Evolutionary conservation across 306 rosid species (phyloP).

Genomic region (Cucurbita argyrosperma): DNA sequence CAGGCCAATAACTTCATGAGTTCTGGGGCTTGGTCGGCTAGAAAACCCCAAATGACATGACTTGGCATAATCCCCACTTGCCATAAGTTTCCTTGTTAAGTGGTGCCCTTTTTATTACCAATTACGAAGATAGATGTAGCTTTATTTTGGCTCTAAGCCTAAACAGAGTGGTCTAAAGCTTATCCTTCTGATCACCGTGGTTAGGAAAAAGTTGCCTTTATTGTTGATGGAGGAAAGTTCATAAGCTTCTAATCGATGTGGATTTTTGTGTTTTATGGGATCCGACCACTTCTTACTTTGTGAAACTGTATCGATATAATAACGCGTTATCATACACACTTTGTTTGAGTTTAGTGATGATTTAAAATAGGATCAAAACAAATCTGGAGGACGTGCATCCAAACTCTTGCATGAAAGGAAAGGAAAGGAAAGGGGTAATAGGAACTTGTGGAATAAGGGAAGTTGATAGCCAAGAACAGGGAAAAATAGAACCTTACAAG

Average conservation of each 20-base stretch:
- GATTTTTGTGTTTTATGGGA: background rate
- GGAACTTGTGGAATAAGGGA: background rate
- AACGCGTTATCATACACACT: too few relatives aligned
- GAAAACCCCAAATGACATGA: slow-evolving; percentile 4
- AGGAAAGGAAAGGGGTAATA: background rate
- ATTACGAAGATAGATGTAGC: background rate
- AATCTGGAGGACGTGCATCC: background rate
- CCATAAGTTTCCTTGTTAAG: background rate
- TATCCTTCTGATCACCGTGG: background rate
- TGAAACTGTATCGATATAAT: background rate
- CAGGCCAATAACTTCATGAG: background rate
- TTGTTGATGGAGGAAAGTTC: background rate
- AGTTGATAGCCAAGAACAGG: background rate
- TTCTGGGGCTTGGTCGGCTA: background rate
- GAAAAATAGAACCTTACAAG: background rate
- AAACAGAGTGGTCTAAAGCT: background rate
- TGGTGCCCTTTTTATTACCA: background rate
- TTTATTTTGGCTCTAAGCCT: background rate
- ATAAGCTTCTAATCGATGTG: background rate
- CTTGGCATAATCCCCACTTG: slow-evolving; percentile 6
- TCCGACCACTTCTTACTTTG: background rate
- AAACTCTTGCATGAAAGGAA: background rate
- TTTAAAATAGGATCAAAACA: too few relatives aligned
- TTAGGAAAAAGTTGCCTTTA: background rate
- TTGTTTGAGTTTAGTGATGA: too few relatives aligned